Evolutionary conservation across 331 rosid species (phyloP).

Genomic region (Quercus phellos): DNA sequence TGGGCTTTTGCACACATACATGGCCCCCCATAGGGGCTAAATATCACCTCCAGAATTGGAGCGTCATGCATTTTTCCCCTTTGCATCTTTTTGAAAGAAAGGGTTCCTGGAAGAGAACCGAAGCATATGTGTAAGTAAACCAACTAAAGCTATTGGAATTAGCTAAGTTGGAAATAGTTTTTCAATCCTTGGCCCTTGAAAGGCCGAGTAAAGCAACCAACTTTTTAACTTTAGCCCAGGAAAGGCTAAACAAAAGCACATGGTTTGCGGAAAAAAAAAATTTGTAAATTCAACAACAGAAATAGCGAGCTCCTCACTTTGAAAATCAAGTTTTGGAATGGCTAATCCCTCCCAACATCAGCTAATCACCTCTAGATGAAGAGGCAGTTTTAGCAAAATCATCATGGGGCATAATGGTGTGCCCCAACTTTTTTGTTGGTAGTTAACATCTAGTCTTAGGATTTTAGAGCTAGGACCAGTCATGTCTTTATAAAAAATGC

Average conservation of each 20-base stretch:
- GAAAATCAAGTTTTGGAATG: slow-evolving; percentile 24
- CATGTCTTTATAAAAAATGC: slow-evolving; percentile 26
- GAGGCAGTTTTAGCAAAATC: slow-evolving; percentile 35
- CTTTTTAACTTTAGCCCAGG: slow-evolving; percentile 42
- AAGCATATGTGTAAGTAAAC: slow-evolving; percentile 30
- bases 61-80: slow-evolving; percentile 53
- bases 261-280: slow-evolving; percentile 34
- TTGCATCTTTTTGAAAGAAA: slow-evolving; percentile 22
- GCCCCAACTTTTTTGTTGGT: slow-evolving; percentile 64
- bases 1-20: slow-evolving; percentile 43
- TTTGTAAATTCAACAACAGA: slow-evolving; percentile 49
- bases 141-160: slow-evolving; percentile 62
- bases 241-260: slow-evolving; percentile 36
- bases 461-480: slow-evolving; percentile 41
- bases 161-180: slow-evolving; percentile 43
- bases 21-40: slow-evolving; percentile 61
- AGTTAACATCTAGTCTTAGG: slow-evolving; percentile 42
- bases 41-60: slow-evolving; percentile 48
- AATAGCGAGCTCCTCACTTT: slow-evolving; percentile 32
- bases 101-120: slow-evolving; percentile 57
- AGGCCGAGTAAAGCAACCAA: slow-evolving; percentile 40
- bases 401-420: slow-evolving; percentile 48
- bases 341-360: slow-evolving; percentile 42
- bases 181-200: slow-evolving; percentile 44
- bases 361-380: slow-evolving; percentile 42